Base-by-base conservation (phyloP, 1,284 basidiomycete species). In the Takashimella tepidaria region DNA sequence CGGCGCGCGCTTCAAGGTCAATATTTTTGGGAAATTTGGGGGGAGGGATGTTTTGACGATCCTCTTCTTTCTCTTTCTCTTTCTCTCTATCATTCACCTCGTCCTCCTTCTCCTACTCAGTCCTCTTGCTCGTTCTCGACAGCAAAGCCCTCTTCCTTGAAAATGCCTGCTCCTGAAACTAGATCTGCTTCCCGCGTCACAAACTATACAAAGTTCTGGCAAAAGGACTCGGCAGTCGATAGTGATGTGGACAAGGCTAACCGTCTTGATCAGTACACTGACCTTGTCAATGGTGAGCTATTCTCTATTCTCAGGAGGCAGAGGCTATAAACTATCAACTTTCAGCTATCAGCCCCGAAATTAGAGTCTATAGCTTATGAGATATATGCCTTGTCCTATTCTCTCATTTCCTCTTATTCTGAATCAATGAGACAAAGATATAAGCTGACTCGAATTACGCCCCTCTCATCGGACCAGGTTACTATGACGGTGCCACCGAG, bases 401-500 rank as follows among this genome's bases (percentile, higher is more conserved):
- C n/a, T n/a, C n/a, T n/a, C n/a, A n/a, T n/a, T n/a, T n/a, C n/a
- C n/a, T n/a, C n/a, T n/a, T n/a, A n/a, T n/a, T n/a, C n/a, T n/a
- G n/a, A n/a, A n/a, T n/a, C n/a, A n/a, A n/a, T n/a, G n/a, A n/a
- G n/a, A n/a, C n/a, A n/a, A n/a, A n/a, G n/a, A n/a, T n/a, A n/a
- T n/a, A n/a, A n/a, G n/a, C n/a, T n/a, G n/a, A n/a, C n/a, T n/a
- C n/a, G n/a, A n/a, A n/a, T n/a, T n/a, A n/a, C n/a, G n/a, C n/a
- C n/a, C n/a, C n/a, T n/a, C n/a, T n/a, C n/a, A n/a, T n/a, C n/a
- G n/a, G n/a, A n/a, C n/a, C 50, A 90, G 89, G 90, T 42, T 97
- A 96, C 79, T 97, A 97, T 67, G 93, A 98, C 68, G 92, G 91
- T 64, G 95, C 92, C 5, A 98, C 95, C 19, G 85, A 92, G 72